Conservation (phyloP, 768 basidiomycete genomes). For the Termitomyces sp. region DNA sequence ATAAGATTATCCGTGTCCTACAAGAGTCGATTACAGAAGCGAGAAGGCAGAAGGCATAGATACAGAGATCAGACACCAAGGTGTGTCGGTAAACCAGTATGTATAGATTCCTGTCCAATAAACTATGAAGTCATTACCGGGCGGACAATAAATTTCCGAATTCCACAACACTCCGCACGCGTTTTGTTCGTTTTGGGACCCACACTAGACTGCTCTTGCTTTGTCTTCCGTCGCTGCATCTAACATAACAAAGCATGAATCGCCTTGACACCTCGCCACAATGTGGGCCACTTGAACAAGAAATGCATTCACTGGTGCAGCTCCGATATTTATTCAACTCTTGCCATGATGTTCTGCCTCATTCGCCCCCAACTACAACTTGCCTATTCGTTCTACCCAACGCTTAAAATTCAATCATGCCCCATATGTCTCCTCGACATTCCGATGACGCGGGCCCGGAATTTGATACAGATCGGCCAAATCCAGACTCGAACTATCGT, state of each 20-base stretch:
- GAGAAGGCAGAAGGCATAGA: constrained; percentile 24
- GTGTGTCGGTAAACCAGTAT: background rate
- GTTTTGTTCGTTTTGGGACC: background rate
- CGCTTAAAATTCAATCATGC: background rate
- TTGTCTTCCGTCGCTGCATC: background rate
- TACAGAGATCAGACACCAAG: background rate
- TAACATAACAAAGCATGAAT: background rate
- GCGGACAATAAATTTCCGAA: background rate
- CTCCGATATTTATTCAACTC: background rate
- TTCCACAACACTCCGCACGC: background rate
- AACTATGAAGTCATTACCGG: background rate
- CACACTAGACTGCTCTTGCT: background rate
- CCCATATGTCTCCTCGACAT: background rate
- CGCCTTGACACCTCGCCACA: constrained; percentile 1
- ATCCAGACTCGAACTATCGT: background rate
- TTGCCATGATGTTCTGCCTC: background rate
- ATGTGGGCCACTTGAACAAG: constrained; percentile 3
- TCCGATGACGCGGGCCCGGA: background rate
- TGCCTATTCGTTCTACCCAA: no score
- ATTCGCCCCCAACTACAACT: background rate
- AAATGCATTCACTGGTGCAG: background rate
- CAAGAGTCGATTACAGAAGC: constrained; percentile 51
- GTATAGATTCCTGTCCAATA: background rate
- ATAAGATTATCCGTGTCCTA: constrained; percentile 65
- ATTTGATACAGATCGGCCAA: background rate